Conservation (phyloP, 371 early-diverging fungal genomes). For the Mucor lusitanicus region DNA sequence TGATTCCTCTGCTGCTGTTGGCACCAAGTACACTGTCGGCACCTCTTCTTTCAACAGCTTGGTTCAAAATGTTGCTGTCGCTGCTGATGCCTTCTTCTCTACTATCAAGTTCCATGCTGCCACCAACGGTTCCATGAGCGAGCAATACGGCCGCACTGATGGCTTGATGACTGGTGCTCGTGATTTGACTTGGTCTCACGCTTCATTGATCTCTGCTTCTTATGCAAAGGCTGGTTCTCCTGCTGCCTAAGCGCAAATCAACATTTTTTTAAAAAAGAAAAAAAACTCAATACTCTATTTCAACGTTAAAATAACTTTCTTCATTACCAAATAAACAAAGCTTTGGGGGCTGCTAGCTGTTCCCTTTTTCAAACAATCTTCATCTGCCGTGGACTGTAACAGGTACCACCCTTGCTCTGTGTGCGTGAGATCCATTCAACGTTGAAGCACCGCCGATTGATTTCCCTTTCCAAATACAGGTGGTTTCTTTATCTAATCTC, state of each 20-base stretch:
- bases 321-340: not conserved
- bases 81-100: constrained; percentile 55
- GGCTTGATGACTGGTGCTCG: constrained; percentile 60
- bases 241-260: constrained; percentile 8
- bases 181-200: constrained; percentile 76
- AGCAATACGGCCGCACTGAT: constrained; percentile 54
- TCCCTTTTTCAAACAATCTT: not conserved
- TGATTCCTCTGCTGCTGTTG: constrained; percentile 26
- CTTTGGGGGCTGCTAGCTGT: too few species aligned
- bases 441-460: not conserved
- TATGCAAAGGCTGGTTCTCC: constrained; percentile 29
- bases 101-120: constrained; percentile 50
- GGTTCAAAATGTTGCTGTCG: constrained; percentile 30
- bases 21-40: constrained; percentile 20
- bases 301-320: not conserved
- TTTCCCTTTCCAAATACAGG: constrained; percentile 1
- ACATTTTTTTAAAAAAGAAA: not conserved
- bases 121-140: constrained; percentile 50
- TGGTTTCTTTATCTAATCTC: not conserved
- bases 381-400: not conserved
- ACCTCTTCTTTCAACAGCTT: constrained; percentile 27
- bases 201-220: constrained; percentile 51
- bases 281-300: not conserved
- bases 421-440: not conserved
- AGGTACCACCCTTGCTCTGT: not conserved